A percentile compares a stretch with the other conserved stretches of the same genome.
Conservation (phyloP, 129 eudicot species). For the Daucus carota region DNA sequence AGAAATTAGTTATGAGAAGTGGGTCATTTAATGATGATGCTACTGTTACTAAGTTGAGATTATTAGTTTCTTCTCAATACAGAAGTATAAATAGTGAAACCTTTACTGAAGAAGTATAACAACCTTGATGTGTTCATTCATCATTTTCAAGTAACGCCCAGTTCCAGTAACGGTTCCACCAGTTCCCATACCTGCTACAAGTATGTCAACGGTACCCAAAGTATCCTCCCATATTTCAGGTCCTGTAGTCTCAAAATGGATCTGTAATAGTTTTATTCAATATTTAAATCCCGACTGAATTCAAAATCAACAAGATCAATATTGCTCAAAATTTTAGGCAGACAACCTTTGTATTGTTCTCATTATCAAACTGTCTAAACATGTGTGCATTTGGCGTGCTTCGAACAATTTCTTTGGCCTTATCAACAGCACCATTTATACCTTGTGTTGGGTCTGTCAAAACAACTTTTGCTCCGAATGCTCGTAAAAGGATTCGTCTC, state of each 20-base stretch:
- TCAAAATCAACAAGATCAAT: not conserved
- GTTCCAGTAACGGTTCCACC: constrained; percentile 32
- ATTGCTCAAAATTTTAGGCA: not conserved
- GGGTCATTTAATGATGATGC: not conserved
- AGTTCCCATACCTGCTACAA: constrained; percentile 32
- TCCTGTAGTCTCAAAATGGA: constrained; percentile 33
- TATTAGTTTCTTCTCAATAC: not conserved
- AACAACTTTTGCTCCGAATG: constrained; percentile 30
- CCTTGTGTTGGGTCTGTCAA: constrained; percentile 27
- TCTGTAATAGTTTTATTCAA: constrained; percentile 11
- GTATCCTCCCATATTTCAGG: constrained; percentile 43
- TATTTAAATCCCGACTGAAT: not conserved
- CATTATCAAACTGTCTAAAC: constrained; percentile 31
- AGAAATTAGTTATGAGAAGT: not conserved
- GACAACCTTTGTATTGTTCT: constrained; percentile 25
- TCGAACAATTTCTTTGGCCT: constrained; percentile 26
- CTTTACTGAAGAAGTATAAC: not conserved
- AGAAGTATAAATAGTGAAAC: too few species aligned
- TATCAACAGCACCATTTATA: constrained; percentile 26
- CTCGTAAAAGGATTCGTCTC: constrained; percentile 27
- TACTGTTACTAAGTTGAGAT: not conserved
- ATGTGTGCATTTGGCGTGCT: constrained; percentile 27
- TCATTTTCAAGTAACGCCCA: constrained; percentile 28
- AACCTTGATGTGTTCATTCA: constrained; percentile 26
- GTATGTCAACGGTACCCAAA: constrained; percentile 22